Base-by-base conservation (phyloP, 2,329 filamentous ascomycete genomes). In the Aureobasidium namibiae region DNA sequence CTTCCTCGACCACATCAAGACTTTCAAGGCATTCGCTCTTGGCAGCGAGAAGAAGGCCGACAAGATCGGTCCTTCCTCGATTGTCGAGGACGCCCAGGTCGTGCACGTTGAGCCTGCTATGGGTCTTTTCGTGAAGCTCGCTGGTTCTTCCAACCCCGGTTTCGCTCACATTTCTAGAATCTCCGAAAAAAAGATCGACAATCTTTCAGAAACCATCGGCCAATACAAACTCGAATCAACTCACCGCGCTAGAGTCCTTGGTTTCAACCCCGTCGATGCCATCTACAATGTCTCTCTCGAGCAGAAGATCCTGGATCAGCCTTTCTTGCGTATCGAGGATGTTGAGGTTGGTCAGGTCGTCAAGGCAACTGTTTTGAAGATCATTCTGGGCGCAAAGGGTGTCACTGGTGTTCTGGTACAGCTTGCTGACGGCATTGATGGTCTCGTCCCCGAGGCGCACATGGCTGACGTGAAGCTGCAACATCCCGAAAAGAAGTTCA, bases 151-250 rank as follows among this genome's bases (percentile, higher is more conserved):
- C 31, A 78, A 92, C 2, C 78, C 83, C n/a, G 90, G 90, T 10
- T 99, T 96, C 68, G 91, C 95, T 23, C 94, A 99, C 72, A 95
- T 99, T 64, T 99, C 94, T 1, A 84, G 89, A 63, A 82, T 99
- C 62, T 88, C 92, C 61, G 92, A 99, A 70, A 87, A 87, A 65
- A 95, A 94, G 71, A 82, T 96, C 56, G 94, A 97, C 63, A 83
- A 83, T 1, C 78, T 99, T 5, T 89, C 89, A 14, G 84, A 90
- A 63, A 79, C 84, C 3, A 85, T 84, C 18, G 94, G 94, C 0
- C 81, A 87, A 2, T 96, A 86, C 76, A 89, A 90, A 72, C 70
- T 88, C 21, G 90, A 84, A 41, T 87, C 91, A 0, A 82, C 81
- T 16, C 94, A 99, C 73, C 83, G 85, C 54, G 90, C 88, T 41